phyloP scores from a whole-genome alignment of 2,329 filamentous ascomycete species.

The Calonectria montana region DNA sequence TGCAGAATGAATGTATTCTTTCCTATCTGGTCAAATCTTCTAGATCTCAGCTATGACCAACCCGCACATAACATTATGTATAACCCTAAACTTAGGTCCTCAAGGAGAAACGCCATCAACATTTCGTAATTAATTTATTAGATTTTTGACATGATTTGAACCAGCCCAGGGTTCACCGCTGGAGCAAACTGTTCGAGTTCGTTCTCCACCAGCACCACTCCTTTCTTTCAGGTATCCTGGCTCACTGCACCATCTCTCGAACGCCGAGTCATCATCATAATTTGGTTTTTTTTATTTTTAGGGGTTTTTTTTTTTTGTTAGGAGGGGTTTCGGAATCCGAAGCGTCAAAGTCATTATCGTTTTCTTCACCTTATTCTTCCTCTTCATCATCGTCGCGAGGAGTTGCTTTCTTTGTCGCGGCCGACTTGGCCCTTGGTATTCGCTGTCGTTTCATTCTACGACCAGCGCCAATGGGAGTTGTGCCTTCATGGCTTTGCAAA shows the following conservation, averaged over 20 bases:
- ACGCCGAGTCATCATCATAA: too few relatives aligned
- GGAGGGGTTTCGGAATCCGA: not conserved
- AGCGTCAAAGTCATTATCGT: not conserved
- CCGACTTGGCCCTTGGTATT: not conserved
- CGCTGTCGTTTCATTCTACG: not conserved
- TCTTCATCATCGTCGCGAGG: too few relatives aligned
- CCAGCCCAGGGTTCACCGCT: constrained; percentile 44
- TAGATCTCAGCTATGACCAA: too few relatives aligned
- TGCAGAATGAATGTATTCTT: too few relatives aligned
- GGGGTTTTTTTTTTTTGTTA: too few relatives aligned
- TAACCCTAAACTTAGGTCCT: too few relatives aligned
- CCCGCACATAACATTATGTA: too few relatives aligned
- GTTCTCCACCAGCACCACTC: too few relatives aligned
- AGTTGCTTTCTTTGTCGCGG: not conserved
- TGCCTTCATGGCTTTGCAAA: not conserved
- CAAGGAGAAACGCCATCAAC: not conserved
- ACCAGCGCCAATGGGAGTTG: not conserved
- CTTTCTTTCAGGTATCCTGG: too few relatives aligned
- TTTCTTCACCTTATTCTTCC: not conserved
- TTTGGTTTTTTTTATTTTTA: too few relatives aligned
- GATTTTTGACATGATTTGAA: constrained; percentile 27
- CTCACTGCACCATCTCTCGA: too few relatives aligned
- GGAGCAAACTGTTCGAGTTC: constrained; percentile 1
- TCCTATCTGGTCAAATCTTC: too few relatives aligned
- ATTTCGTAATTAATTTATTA: constrained; percentile 26